Base-by-base conservation (phyloP, 257 asterid genomes). In the Prunella vulgaris region DNA sequence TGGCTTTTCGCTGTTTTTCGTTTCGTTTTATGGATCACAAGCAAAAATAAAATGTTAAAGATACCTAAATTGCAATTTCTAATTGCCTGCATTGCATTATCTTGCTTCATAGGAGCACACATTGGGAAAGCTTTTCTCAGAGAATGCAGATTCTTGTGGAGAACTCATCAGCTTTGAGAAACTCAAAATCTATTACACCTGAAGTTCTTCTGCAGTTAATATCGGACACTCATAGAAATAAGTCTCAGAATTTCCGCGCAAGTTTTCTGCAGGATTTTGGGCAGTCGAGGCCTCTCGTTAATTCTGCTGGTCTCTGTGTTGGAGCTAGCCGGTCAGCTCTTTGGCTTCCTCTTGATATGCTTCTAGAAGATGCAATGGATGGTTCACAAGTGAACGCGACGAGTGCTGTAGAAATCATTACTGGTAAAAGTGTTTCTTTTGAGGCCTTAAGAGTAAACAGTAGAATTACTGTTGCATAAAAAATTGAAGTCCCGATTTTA, bases 291-390 rank as follows among this genome's bases (percentile, higher is more conserved):
- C 88, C 93, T 62, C 87, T 86, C 28, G 81, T 80, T 56, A 71
- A 84, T 40, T 84, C 83, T 42, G 83, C 88, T 74, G 90, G 89
- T 81, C 90, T 80, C 74, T 82, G 92, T 68, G 74, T 84, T 12
- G 97, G 96, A 73, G 71, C 78, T 59, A 90, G 91, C 33, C 85
- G 84, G 32, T 88, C 99, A 57, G 77, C 93, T 27, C 92, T 88
- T 70, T 93, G 97, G 97, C 96, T 90, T 67, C 96, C 99, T 72
- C 90, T 90, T 51, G 99, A 93, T 83, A 79, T 93, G 77, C 86
- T 89, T 28, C 84, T 90, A 8, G 99, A 93, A 83, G 99, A 93
- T 78, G 88, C 97, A 60, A 90, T 90, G 96, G 96, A 89, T 80
- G 92, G 92, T 71, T 86, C 92, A 21, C 96, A 87, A 83, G 97